Evolutionary conservation across 805 yeast genomes (phyloP), one percentile per base, ranked within the genome.

Genomic region (Clavispora santaluciae): DNA sequence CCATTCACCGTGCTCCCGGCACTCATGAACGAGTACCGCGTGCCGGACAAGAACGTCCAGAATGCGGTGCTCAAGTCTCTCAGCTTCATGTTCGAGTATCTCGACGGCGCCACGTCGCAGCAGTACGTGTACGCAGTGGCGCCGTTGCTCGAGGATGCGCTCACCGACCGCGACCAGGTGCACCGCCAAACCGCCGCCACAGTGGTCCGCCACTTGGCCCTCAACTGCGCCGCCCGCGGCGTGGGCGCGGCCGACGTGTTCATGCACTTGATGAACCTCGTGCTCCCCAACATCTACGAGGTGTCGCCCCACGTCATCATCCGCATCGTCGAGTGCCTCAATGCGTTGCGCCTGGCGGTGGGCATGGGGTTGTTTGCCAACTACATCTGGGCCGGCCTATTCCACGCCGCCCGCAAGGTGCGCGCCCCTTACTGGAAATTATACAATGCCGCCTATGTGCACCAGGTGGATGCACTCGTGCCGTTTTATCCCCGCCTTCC

Each of bases 131-230:
- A 83, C 57, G 80, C 95, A 0, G 76, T 86, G 2, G 70, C 85
- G 0, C 90, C 96, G 0, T 61, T 93, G 25, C 49, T 93, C 7
- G 93, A 87, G 56, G 95, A 91, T 64, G 97, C 98, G 0, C 64
- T 93, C 22, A 86, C 86, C 0, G 95, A 90, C 57, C 72, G 96
- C 42, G 97, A 89, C 58, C 81, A 80, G 36, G 97, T 91, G 4
- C 96, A 90, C 55, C 75, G 99, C 35, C 99, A 93, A 61, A 91
- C 96, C 0, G 97, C 96, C 0, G 87, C 98, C 0, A 81, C 87
- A 1, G 95, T 87, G 1, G 79, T 88, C 1, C 79, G 78, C 56
- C 95, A 88, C 51, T 70, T 93, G 59, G 88, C 96, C 0, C 59
- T 89, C 24, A 83, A 89, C 13, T 81, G 91, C 55, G 65, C 74